A percentile compares a stretch with the other conserved stretches of the same genome.
Conservation (phyloP, 1,139 yeast genomes). For the Candida anutae region DNA sequence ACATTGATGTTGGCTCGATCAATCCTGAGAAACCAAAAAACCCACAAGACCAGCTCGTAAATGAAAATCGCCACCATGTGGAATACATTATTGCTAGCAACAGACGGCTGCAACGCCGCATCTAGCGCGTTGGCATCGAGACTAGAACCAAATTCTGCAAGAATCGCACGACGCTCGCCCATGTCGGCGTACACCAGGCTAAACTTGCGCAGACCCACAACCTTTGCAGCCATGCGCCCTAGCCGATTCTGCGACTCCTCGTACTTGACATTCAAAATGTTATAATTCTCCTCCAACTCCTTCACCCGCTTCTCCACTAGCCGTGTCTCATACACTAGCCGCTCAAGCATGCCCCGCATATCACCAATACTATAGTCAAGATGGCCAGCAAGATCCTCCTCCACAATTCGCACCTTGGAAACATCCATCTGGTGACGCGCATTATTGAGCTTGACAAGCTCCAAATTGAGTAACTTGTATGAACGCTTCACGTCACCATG, state of each 20-base stretch:
- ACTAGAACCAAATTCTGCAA: slow-evolving; percentile 20
- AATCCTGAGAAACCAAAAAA: slow-evolving; percentile 27
- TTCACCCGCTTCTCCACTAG: slow-evolving; percentile 63
- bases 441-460: slow-evolving; percentile 23
- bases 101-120: slow-evolving; percentile 13
- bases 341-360: slow-evolving; percentile 62
- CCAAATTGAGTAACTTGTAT: slow-evolving; percentile 24
- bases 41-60: slow-evolving; percentile 23
- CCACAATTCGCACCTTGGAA: slow-evolving; percentile 23
- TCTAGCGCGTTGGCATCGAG: background rate
- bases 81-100: slow-evolving; percentile 9
- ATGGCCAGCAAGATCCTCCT: slow-evolving; percentile 23
- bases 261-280: slow-evolving; percentile 36
- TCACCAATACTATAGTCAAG: slow-evolving; percentile 50
- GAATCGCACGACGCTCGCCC: slow-evolving; percentile 21
- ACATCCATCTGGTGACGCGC: slow-evolving; percentile 22
- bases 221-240: slow-evolving; percentile 26
- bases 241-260: slow-evolving; percentile 23
- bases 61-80: slow-evolving; percentile 20
- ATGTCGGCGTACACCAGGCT: slow-evolving; percentile 22
- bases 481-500: slow-evolving; percentile 13
- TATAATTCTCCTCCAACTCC: slow-evolving; percentile 69
- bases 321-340: slow-evolving; percentile 73
- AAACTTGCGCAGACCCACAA: slow-evolving; percentile 27
- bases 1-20: slow-evolving; percentile 37